These are phyloP conservation scores for Podila horticola DNA, from an alignment of 192 early-diverging fungal species.

Conservation along the genomic window DNA sequence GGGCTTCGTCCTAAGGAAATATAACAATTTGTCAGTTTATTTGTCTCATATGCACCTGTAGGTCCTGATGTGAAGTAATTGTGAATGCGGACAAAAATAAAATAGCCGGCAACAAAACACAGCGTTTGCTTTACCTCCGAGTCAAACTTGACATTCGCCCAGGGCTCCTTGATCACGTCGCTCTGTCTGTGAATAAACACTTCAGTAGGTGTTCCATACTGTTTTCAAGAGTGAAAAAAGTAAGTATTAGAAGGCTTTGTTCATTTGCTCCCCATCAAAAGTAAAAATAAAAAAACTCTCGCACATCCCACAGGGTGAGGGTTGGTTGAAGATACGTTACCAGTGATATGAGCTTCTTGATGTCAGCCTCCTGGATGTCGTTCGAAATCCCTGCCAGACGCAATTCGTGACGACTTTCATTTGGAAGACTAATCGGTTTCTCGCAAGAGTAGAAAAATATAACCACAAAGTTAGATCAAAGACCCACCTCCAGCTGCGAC, in stretches of 20 bases:
- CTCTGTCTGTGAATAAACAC: constrained; percentile 12
- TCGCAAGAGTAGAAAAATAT: not conserved
- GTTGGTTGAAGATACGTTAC: not conserved
- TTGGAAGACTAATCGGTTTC: constrained; percentile 16
- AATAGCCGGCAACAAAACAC: not conserved
- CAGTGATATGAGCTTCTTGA: constrained; percentile 22
- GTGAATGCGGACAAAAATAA: not conserved
- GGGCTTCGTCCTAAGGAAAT: constrained; percentile 18
- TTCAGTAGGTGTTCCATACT: constrained; percentile 12
- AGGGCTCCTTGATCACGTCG: not conserved
- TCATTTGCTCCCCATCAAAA: not conserved
- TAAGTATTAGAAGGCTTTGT: not conserved
- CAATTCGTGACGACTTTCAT: constrained; percentile 47
- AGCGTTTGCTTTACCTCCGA: constrained; percentile 9
- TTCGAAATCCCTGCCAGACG: constrained; percentile 13
- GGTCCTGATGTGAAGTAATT: not conserved
- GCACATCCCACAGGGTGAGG: no score
- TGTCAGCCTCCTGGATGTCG: constrained; percentile 34
- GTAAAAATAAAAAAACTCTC: no score
- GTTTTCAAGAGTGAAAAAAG: not conserved
- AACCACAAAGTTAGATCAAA: not conserved
- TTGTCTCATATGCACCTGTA: no score
- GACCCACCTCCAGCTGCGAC: not conserved
- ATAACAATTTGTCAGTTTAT: no score
- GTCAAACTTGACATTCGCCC: constrained; percentile 45